Conservation (phyloP, 208 protist species). For the Crithidia sp. region DNA sequence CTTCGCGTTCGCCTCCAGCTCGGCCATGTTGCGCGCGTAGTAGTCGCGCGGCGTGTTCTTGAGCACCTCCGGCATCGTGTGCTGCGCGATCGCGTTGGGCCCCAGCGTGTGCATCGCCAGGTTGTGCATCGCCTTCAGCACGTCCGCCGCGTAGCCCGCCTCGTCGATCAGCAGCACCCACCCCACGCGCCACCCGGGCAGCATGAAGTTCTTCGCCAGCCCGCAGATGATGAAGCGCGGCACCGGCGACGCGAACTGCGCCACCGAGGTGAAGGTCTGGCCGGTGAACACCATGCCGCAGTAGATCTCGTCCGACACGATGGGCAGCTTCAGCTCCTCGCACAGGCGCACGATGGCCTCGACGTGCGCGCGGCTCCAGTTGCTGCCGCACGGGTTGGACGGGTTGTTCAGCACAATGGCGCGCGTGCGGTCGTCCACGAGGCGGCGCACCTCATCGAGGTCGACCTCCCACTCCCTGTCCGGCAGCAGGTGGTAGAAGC, state of each 20-base stretch:
- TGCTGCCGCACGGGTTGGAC: slow-evolving; percentile 95
- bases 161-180: slow-evolving; percentile 89
- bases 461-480: slow-evolving; percentile 91
- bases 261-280: slow-evolving; percentile 76
- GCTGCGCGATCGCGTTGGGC: slow-evolving; percentile 88
- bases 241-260: slow-evolving; percentile 76
- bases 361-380: slow-evolving; percentile 84
- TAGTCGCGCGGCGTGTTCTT: slow-evolving; percentile 58
- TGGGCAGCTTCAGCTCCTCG: slow-evolving; percentile 84
- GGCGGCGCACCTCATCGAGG: slow-evolving; percentile 62
- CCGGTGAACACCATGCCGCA: slow-evolving; percentile 91
- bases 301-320: slow-evolving; percentile 96
- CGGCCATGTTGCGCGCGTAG: slow-evolving; percentile 48
- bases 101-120: slow-evolving; percentile 81
- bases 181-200: slow-evolving; percentile 94
- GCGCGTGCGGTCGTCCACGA: slow-evolving; percentile 85
- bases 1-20: slow-evolving; percentile 50
- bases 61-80: slow-evolving; percentile 77
- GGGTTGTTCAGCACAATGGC: slow-evolving; percentile 95
- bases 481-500: slow-evolving; percentile 80
- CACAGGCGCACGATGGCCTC: slow-evolving; percentile 78
- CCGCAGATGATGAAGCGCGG: slow-evolving; percentile 88
- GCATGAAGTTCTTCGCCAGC: slow-evolving; percentile 90
- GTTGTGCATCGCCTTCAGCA: slow-evolving; percentile 48
- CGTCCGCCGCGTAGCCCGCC: slow-evolving; percentile 33